Conservation (phyloP, 495 filamentous ascomycete species). For the Penicillium diatomitis region DNA sequence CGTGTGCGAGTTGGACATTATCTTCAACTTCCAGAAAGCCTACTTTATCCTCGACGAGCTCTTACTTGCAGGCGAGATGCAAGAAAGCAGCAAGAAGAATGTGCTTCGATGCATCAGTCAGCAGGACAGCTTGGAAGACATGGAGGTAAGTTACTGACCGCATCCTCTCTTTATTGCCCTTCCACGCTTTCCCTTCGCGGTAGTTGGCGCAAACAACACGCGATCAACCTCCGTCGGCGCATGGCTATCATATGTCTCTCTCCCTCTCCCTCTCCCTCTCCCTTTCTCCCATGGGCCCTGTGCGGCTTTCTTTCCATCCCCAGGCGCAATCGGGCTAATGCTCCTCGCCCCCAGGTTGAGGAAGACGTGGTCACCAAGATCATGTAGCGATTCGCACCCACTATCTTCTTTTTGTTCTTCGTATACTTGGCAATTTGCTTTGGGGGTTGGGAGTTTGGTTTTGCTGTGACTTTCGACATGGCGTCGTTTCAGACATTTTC, state of each 20-base stretch:
- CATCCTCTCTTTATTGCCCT: slow-evolving; percentile 1
- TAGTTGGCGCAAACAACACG: no score
- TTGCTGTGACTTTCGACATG: no score
- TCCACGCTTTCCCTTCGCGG: background rate
- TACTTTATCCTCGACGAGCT: slow-evolving; percentile 99
- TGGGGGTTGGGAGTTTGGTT: background rate
- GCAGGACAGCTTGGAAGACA: slow-evolving; percentile 91
- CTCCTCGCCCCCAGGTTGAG: slow-evolving; percentile 64
- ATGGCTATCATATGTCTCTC: background rate
- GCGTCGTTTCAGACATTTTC: slow-evolving; percentile 3
- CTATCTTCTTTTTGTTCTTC: slow-evolving; percentile 12
- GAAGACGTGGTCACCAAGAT: slow-evolving; percentile 90
- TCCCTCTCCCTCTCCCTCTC: background rate
- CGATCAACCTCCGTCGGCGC: no score
- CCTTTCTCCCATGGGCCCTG: background rate
- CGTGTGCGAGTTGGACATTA: slow-evolving; percentile 98
- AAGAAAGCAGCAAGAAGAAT: slow-evolving; percentile 99
- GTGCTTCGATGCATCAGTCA: slow-evolving; percentile 88
- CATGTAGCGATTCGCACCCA: slow-evolving; percentile 51
- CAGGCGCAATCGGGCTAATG: slow-evolving; percentile 44
- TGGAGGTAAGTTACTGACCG: slow-evolving; percentile 67
- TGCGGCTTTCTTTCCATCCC: background rate
- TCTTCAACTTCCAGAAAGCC: slow-evolving; percentile 99
- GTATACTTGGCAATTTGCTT: slow-evolving; percentile 9
- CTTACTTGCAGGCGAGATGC: slow-evolving; percentile 89